Evolutionary conservation across 768 basidiomycete species (phyloP).

Genomic region (Mycena vitilis): DNA sequence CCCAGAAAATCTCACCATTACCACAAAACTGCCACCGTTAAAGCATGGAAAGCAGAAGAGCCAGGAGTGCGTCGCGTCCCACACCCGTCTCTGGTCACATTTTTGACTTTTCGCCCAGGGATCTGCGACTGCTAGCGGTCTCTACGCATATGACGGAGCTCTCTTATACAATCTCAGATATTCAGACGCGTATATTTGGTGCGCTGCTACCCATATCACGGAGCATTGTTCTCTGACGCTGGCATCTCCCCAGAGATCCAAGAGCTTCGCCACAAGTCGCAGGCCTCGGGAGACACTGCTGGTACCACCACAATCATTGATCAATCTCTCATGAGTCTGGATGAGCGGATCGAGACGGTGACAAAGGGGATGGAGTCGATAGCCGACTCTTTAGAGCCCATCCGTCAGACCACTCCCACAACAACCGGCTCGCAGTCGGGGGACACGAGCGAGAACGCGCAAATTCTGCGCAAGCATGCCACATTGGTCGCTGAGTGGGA

Average conservation of each 20-base stretch:
- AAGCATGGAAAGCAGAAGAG: conserved; percentile 67
- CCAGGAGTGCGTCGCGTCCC: conserved; percentile 69
- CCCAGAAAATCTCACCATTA: conserved; percentile 82
- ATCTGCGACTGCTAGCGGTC: conserved; percentile 79
- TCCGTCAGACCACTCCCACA: conserved; percentile 60
- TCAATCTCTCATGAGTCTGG: conserved; percentile 80
- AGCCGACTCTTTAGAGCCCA: conserved; percentile 72
- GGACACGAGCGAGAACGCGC: conserved; percentile 53
- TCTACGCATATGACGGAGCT: conserved; percentile 91
- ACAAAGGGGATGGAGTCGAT: conserved; percentile 78
- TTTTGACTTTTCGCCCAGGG: conserved; percentile 57
- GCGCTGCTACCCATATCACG: conserved; percentile 37
- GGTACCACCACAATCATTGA: conserved; percentile 80
- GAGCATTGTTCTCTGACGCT: conserved; percentile 21
- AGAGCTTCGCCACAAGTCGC: conserved; percentile 90
- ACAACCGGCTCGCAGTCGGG: conserved; percentile 56
- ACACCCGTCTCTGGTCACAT: conserved; percentile 22
- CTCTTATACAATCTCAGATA: conserved; percentile 88
- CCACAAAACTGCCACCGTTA: conserved; percentile 59
- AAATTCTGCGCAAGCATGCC: conserved; percentile 79
- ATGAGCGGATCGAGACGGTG: conserved; percentile 82
- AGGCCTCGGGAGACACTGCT: conserved; percentile 66
- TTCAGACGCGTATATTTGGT: conserved; percentile 94
- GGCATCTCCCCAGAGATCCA: conserved; percentile 76
- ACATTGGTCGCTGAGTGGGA: conserved; percentile 85